phyloP scores from a whole-genome alignment of 192 early-diverging fungal species.

The Coemansia sp. region DNA sequence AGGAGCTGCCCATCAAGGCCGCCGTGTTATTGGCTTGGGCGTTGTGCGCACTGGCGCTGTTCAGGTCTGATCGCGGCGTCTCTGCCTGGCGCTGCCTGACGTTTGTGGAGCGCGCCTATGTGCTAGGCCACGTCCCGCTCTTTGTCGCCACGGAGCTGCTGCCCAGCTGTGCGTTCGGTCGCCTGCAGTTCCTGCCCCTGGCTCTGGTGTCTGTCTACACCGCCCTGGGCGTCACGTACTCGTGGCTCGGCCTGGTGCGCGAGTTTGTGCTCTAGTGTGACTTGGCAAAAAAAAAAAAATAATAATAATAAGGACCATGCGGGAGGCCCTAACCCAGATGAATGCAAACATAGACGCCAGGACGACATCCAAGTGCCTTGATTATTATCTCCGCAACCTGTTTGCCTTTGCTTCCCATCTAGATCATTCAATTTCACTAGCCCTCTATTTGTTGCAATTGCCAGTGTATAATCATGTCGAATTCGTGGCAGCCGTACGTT shows the following conservation, averaged over 20 bases:
- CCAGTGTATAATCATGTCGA: constrained; percentile 40
- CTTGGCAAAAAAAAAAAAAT: background rate
- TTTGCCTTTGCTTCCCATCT: constrained; percentile 22
- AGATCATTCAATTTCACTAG: constrained; percentile 8
- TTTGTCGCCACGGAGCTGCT: constrained; percentile 31
- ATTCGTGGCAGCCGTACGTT: constrained; percentile 86
- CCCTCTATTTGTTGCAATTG: background rate
- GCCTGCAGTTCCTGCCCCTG: constrained; percentile 79
- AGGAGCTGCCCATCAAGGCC: constrained; percentile 45
- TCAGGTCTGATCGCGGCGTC: constrained; percentile 9
- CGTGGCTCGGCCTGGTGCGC: constrained; percentile 60
- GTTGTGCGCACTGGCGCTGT: constrained; percentile 26
- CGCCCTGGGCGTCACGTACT: constrained; percentile 73
- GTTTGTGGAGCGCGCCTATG: constrained; percentile 21
- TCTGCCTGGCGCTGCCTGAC: constrained; percentile 44
- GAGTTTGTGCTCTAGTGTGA: constrained; percentile 21
- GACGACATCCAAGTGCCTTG: background rate
- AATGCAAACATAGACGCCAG: too few species aligned
- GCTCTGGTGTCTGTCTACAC: constrained; percentile 80
- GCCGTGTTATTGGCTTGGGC: constrained; percentile 30
- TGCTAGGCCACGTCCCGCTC: constrained; percentile 34
- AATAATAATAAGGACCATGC: background rate
- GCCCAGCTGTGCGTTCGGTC: constrained; percentile 35
- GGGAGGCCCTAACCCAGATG: constrained; percentile 6
- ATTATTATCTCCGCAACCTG: constrained; percentile 8